Percentiles rank a stretch among this genome's conserved stretches.
phyloP scores from a whole-genome alignment of 2,329 filamentous ascomycete species.

The Fusarium circinatum region DNA sequence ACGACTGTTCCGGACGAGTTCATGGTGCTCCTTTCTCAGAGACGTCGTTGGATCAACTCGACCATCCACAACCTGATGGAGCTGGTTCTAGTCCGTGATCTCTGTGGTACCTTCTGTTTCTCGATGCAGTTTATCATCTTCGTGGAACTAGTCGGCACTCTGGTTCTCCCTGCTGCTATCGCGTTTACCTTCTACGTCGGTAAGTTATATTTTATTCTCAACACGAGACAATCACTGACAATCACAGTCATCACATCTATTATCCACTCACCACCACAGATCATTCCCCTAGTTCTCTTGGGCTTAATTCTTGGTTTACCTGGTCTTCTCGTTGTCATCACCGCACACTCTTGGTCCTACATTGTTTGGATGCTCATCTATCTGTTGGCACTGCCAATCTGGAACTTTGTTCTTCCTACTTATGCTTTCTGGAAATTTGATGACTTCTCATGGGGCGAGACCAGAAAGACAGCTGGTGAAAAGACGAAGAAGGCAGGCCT shows the following conservation, averaged over 20 bases:
- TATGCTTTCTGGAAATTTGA: constrained; percentile 99
- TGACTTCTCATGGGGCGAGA: constrained; percentile 99
- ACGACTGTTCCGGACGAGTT: constrained; percentile 95
- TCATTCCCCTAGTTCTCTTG: constrained; percentile 90
- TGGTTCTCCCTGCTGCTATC: constrained; percentile 95
- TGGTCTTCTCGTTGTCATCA: constrained; percentile 89
- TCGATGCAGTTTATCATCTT: constrained; percentile 99
- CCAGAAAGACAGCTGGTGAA: constrained; percentile 92
- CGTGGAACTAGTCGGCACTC: constrained; percentile 91
- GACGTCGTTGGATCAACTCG: constrained; percentile 98
- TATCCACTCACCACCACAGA: constrained; percentile 77
- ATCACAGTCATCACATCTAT: constrained; percentile 83
- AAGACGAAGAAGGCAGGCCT: constrained; percentile 87
- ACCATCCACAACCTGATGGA: constrained; percentile 99
- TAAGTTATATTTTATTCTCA: constrained; percentile 60
- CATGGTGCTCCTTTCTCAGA: constrained; percentile 90
- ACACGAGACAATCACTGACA: constrained; percentile 8
- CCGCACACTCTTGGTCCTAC: constrained; percentile 92
- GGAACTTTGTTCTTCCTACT: constrained; percentile 94
- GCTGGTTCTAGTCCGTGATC: constrained; percentile 90
- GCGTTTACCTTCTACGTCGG: constrained; percentile 96
- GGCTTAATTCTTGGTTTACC: constrained; percentile 93
- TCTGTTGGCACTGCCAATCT: constrained; percentile 89
- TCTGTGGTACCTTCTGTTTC: constrained; percentile 99
- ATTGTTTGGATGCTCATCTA: constrained; percentile 98